phyloP scores from a whole-genome alignment of 352 stramenopile species.

The Phytophthora ohioensis region DNA sequence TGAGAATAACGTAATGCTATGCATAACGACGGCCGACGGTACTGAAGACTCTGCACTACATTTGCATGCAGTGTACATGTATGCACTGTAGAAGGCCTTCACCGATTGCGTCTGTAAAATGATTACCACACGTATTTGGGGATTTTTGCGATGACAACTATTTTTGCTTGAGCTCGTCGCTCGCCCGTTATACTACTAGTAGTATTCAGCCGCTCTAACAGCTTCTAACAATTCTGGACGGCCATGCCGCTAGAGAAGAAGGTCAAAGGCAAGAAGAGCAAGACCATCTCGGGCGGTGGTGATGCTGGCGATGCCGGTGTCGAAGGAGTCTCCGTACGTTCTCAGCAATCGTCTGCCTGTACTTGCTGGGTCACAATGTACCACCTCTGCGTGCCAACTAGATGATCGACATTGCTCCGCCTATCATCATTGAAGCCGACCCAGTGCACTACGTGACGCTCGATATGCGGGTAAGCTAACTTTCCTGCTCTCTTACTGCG shows the following conservation, averaged over 20 bases:
- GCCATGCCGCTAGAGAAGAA: conserved; percentile 61
- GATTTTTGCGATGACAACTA: no score
- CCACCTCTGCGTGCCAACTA: conserved; percentile 2
- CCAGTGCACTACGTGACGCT: conserved; percentile 61
- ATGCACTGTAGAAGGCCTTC: no score
- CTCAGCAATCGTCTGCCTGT: neutral
- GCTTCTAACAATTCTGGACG: no score
- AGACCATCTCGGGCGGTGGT: conserved; percentile 46
- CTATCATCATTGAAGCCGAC: conserved; percentile 48
- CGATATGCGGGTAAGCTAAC: conserved; percentile 53
- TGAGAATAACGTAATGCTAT: no score
- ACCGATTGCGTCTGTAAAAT: no score
- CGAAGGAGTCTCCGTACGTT: conserved; percentile 31
- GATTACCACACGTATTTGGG: no score
- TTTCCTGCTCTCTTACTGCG: neutral
- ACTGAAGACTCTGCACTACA: no score
- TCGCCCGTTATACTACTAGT: no score
- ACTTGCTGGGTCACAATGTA: conserved; percentile 33
- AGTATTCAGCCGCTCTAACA: no score
- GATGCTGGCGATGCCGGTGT: conserved; percentile 17
- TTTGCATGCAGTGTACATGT: no score
- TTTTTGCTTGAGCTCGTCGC: no score
- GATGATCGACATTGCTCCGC: conserved; percentile 45
- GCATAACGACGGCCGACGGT: no score
- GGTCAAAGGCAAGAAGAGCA: conserved; percentile 40